Percentiles rank a stretch among this genome's conserved stretches.
These are phyloP conservation scores for Teratosphaeria epicoccoides DNA, from an alignment of 2,329 filamentous ascomycete species.

Conservation along the genomic window DNA sequence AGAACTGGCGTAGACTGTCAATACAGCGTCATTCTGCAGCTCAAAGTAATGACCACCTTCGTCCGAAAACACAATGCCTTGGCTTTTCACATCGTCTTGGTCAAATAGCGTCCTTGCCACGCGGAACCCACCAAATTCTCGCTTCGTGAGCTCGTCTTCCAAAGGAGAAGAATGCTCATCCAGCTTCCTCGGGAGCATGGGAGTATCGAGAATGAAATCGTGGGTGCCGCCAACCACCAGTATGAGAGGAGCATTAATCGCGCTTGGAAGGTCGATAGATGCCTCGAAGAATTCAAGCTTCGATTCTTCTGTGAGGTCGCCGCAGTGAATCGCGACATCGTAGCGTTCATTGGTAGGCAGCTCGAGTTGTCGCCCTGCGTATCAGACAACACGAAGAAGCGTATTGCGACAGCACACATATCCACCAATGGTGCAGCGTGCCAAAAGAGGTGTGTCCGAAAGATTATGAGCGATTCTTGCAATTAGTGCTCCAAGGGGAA, in stretches of 20 bases:
- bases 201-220: conserved; percentile 23
- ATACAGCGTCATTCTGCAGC: conserved; percentile 37
- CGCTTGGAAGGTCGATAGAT: conserved; percentile 19
- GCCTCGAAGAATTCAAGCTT: conserved; percentile 21
- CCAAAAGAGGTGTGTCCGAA: no score
- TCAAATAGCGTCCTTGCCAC: conserved; percentile 17
- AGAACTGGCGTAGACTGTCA: conserved; percentile 43
- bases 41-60: conserved; percentile 40
- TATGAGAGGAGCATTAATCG: conserved; percentile 25
- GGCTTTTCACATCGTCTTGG: conserved; percentile 23
- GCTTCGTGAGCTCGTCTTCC: conserved; percentile 21
- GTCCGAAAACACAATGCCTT: conserved; percentile 42
- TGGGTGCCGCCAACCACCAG: conserved; percentile 31
- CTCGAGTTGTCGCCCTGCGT: conserved; percentile 14
- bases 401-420: conserved; percentile 6
- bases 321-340: conserved; percentile 32
- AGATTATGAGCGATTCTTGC: no score
- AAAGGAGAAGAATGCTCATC: conserved; percentile 10
- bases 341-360: neutral
- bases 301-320: conserved; percentile 28
- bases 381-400: conserved; percentile 17
- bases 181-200: conserved; percentile 28
- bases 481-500: no score
- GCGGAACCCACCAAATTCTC: conserved; percentile 32
- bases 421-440: no score